Percentiles rank a stretch among this genome's conserved stretches.
These are phyloP conservation scores for Blastocystis sp. DNA, from an alignment of 352 stramenopile species.

Conservation along the genomic window DNA sequence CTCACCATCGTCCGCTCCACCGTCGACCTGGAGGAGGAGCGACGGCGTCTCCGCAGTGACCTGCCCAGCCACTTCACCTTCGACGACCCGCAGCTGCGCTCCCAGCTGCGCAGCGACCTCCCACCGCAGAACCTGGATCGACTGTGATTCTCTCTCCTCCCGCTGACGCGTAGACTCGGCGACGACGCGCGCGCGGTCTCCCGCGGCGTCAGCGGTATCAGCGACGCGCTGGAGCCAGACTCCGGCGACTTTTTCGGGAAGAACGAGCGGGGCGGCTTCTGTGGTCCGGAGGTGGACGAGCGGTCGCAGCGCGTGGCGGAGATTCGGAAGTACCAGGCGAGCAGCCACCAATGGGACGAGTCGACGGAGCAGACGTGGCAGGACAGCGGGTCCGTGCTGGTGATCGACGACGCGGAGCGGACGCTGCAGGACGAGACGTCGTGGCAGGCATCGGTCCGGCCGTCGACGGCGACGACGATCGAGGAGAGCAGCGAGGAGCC, in stretches of 20 bases:
- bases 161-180: not conserved
- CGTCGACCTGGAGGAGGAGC: not conserved
- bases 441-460: not conserved
- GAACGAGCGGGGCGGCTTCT: conserved; percentile 3
- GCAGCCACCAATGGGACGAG: not conserved
- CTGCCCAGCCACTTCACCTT: not conserved
- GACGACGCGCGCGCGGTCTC: not conserved
- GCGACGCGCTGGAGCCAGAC: not conserved
- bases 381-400: not conserved
- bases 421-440: not conserved
- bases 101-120: not conserved
- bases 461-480: not conserved
- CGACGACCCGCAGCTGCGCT: no score
- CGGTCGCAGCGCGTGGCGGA: not conserved
- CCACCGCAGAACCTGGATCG: not conserved
- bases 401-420: conserved; percentile 42
- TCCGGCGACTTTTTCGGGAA: not conserved
- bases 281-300: not conserved
- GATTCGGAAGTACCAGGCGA: not conserved
- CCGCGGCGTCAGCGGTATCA: not conserved
- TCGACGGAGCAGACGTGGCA: not conserved
- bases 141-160: not conserved
- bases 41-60: not conserved
- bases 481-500: no score
- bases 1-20: no score